These are phyloP conservation scores for Santalum album DNA, from an alignment of 164 flowering plant genomes.

Conservation along the genomic window DNA sequence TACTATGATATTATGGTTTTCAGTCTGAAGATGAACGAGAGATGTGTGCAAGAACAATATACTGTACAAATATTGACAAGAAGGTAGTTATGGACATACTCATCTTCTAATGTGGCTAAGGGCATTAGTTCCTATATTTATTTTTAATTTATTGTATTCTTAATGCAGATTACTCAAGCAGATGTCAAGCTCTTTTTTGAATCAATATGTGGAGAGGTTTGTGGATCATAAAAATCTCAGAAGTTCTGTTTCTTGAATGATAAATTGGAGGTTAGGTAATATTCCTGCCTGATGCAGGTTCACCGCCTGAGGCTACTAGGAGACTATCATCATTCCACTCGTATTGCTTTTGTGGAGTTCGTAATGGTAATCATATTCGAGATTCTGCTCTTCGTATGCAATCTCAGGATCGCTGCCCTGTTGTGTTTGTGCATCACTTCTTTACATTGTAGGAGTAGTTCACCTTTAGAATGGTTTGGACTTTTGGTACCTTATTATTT, in stretches of 20 bases:
- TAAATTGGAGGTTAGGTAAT: background rate
- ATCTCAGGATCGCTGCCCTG: too few species aligned
- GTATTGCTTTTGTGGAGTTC: slow-evolving; percentile 4
- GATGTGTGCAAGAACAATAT: background rate
- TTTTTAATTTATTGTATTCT: background rate
- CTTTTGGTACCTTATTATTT: too few species aligned
- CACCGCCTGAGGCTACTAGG: slow-evolving; percentile 3
- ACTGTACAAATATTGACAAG: slow-evolving; percentile 7
- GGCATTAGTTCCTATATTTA: background rate
- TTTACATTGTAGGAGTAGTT: too few species aligned
- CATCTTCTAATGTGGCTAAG: background rate
- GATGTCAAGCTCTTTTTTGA: slow-evolving; percentile 6
- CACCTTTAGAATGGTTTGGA: too few species aligned
- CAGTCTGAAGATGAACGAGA: slow-evolving; percentile 6
- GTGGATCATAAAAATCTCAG: background rate
- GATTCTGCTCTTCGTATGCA: background rate
- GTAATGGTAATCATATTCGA: slow-evolving; percentile 4
- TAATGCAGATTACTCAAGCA: slow-evolving; percentile 1
- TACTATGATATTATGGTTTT: slow-evolving; percentile 4
- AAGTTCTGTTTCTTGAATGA: background rate
- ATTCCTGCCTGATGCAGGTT: background rate
- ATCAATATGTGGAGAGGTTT: slow-evolving; percentile 4
- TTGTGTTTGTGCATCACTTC: too few species aligned
- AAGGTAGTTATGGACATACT: background rate
- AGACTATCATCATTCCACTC: slow-evolving; percentile 5